Percentiles rank a stretch among this genome's conserved stretches.
phyloP scores from a whole-genome alignment of 2,329 filamentous ascomycete genomes.

The Trichophyton simii region DNA sequence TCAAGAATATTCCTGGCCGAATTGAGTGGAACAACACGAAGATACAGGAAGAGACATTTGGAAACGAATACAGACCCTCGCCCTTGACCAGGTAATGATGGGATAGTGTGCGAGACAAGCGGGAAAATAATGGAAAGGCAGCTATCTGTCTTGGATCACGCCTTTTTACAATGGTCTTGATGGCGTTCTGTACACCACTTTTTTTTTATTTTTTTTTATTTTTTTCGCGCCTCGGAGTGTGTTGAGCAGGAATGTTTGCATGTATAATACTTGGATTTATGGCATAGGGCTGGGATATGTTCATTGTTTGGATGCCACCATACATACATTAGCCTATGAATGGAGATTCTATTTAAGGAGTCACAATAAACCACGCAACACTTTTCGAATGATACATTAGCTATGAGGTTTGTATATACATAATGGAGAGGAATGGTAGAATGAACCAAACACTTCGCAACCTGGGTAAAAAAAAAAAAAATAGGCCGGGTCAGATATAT shows the following conservation, averaged over 20 bases:
- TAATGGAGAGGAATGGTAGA: not conserved
- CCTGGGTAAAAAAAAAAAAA: not conserved
- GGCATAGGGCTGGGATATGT: constrained; percentile 1
- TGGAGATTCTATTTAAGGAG: not conserved
- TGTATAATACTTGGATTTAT: constrained; percentile 2
- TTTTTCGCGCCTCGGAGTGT: not conserved
- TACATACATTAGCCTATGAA: not conserved
- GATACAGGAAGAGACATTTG: constrained; percentile 13
- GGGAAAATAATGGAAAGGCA: not conserved
- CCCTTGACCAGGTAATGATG: not conserved
- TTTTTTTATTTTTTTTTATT: not conserved
- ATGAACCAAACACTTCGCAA: not conserved
- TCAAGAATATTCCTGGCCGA: constrained; percentile 45
- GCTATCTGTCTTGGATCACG: not conserved
- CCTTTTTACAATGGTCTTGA: not conserved
- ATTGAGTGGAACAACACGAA: constrained; percentile 39
- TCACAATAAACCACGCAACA: not conserved
- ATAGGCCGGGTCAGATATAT: not conserved
- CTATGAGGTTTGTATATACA: not conserved
- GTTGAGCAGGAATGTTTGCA: not conserved
- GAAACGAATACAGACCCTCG: not conserved
- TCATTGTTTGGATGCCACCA: not conserved
- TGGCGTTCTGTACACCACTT: constrained; percentile 1
- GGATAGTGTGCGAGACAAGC: not conserved
- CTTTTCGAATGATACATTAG: not conserved